These are phyloP conservation scores for Globisporangium lucens DNA, from an alignment of 352 stramenopile species.

Conservation along the genomic window DNA sequence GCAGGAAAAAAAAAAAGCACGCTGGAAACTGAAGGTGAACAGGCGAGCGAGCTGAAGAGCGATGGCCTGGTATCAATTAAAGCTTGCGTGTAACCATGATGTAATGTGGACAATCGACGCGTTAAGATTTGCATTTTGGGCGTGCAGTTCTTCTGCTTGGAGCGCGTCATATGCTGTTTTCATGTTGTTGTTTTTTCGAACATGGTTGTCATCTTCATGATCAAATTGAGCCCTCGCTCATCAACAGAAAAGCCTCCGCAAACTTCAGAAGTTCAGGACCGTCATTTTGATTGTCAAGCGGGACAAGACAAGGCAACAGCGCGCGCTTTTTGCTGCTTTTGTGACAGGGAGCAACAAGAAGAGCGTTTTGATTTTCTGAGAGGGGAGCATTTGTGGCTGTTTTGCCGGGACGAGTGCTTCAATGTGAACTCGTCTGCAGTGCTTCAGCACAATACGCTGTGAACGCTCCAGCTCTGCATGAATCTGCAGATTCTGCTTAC, in stretches of 20 bases:
- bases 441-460: no score
- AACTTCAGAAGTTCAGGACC: not conserved
- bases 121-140: no score
- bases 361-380: not conserved
- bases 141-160: conserved; percentile 2
- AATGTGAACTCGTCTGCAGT: no score
- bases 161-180: not conserved
- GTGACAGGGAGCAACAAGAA: no score
- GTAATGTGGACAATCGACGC: no score
- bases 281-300: not conserved
- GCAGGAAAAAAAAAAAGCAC: not conserved
- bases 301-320: not conserved
- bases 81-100: no score
- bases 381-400: no score
- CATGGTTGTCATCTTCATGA: not conserved
- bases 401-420: no score
- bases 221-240: not conserved
- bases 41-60: not conserved
- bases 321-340: no score
- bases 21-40: conserved; percentile 5
- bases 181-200: conserved; percentile 9
- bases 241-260: not conserved
- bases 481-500: no score
- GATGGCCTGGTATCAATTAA: no score
- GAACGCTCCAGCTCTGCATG: no score